Percentiles rank a stretch among this genome's conserved stretches.
Evolutionary conservation across 306 rosid genomes (phyloP).

Genomic region (Lotus japonicus): DNA sequence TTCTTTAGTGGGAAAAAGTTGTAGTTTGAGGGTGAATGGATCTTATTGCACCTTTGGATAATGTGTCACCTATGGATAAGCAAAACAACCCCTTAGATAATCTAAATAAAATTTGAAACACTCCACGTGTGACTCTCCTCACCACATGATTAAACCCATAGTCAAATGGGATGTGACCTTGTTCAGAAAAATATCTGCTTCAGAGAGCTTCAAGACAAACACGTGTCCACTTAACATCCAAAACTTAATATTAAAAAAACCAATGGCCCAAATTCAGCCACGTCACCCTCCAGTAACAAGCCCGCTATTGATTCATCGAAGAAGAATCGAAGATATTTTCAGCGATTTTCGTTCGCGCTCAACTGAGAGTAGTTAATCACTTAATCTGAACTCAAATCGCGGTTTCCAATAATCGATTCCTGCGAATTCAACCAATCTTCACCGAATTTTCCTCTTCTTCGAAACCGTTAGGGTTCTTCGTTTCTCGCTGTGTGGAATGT

Average conservation of each 20-base stretch:
- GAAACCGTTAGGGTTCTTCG: slow-evolving; percentile 9
- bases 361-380: neutral
- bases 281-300: slow-evolving; percentile 35
- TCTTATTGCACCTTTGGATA: too few relatives aligned
- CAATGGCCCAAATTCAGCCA: slow-evolving; percentile 30
- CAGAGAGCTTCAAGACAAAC: too few relatives aligned
- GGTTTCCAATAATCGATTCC: neutral
- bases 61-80: neutral
- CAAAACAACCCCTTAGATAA: neutral
- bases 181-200: slow-evolving; percentile 18
- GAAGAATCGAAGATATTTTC: slow-evolving; percentile 26
- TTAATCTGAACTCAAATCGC: neutral
- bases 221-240: slow-evolving; percentile 2
- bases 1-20: too few relatives aligned
- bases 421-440: neutral
- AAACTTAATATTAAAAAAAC: neutral
- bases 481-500: neutral
- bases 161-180: slow-evolving; percentile 6
- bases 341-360: slow-evolving; percentile 18
- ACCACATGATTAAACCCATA: slow-evolving; percentile 17
- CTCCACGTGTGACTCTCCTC: slow-evolving; percentile 28
- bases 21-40: too few relatives aligned
- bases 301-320: slow-evolving; percentile 28
- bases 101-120: neutral
- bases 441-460: too few relatives aligned